These are phyloP conservation scores for Hypoxylon subgilvum DNA, from an alignment of 495 filamentous ascomycete genomes.

Conservation along the genomic window DNA sequence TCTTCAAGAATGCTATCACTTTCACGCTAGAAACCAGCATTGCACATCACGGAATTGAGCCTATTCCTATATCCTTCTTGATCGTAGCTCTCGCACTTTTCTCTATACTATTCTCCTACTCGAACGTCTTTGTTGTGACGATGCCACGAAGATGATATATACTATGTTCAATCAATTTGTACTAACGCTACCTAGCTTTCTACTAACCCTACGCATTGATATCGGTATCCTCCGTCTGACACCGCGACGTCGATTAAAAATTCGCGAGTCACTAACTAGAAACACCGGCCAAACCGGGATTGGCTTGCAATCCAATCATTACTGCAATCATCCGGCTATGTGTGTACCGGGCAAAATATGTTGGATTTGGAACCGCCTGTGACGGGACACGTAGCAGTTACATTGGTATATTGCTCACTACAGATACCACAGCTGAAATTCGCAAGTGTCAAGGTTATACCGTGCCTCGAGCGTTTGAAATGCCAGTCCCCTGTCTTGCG, in stretches of 20 bases:
- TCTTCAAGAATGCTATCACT: slow-evolving; percentile 65
- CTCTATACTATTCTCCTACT: slow-evolving; percentile 59
- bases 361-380: slow-evolving; percentile 11
- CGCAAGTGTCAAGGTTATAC: slow-evolving; percentile 10
- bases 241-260: not conserved
- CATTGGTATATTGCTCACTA: slow-evolving; percentile 20
- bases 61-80: slow-evolving; percentile 70
- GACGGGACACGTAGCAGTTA: slow-evolving; percentile 11
- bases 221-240: not conserved
- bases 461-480: slow-evolving; percentile 2
- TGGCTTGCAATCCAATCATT: slow-evolving; percentile 37
- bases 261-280: not conserved
- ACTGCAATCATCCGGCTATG: slow-evolving; percentile 41
- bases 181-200: too few relatives aligned
- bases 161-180: not conserved
- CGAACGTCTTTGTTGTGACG: slow-evolving; percentile 22
- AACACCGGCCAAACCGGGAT: too few relatives aligned
- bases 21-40: slow-evolving; percentile 73
- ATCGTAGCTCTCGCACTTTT: slow-evolving; percentile 74
- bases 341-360: slow-evolving; percentile 1
- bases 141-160: slow-evolving; percentile 39
- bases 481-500: not conserved
- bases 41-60: slow-evolving; percentile 74
- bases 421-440: too few relatives aligned
- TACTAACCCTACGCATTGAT: too few relatives aligned